Evolutionary conservation across 2,329 filamentous ascomycete species (phyloP), one percentile per base, ranked within the genome.

Genomic region (Microsporum audouinii): DNA sequence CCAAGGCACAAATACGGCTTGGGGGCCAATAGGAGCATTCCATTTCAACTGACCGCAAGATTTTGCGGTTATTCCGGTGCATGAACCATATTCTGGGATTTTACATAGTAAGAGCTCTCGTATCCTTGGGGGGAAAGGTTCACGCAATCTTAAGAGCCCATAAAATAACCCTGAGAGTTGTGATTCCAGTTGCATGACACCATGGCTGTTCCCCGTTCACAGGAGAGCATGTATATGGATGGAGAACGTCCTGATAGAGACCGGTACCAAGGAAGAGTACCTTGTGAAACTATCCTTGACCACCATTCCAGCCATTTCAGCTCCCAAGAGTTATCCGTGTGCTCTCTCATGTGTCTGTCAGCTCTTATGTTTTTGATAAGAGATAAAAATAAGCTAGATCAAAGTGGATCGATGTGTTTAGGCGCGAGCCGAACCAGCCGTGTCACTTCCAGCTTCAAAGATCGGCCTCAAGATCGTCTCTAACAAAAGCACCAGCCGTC

Each of bases 401-500:
- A 36, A 34, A 23, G 45, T 51, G 33, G 51, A 55, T 55, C 51
- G 33, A 12, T 31, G 31, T 34, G 51, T 23, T 55, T 55, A 55
- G 51, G 51, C 51, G 51, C 51, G 31, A 55, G 51, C 51, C 51
- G 51, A 55, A 33, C 27, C 33, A 36, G 12, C 51, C 31, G 51
- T 23, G 17, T 55, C 5, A 5, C 51, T 17, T 7, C 33, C 10
- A 29, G 27, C 51, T 14, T 55, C 10, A 14, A 23, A 55, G 51
- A 55, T 55, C 51, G 51, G 29, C 51, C 51, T 31, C 10, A 55
- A 55, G 51, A 55, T 55, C 51, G 23, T n/a, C 51, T 55, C 10
- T 23, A 34, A 31, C 12, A 55, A 14, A 17, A 10, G 49, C 29
- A 55, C 31, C 51, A 27, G 17, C 12, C 51, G 51, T 8, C 31